These are phyloP conservation scores for Ascomycota sp. DNA, from an alignment of 2,329 filamentous ascomycete genomes.

Conservation along the genomic window DNA sequence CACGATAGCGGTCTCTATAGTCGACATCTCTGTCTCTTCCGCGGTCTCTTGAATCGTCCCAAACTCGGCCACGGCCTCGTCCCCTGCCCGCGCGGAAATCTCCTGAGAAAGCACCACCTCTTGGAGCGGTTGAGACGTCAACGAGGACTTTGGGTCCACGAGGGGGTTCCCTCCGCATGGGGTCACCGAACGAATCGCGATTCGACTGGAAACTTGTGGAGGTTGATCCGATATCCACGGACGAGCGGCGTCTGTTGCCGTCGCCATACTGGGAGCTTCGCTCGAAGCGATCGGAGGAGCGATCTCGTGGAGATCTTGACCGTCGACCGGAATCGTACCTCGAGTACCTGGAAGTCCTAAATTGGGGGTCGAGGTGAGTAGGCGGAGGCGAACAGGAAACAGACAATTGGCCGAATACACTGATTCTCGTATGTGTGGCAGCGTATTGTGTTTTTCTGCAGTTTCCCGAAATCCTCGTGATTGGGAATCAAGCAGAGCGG, in stretches of 20 bases:
- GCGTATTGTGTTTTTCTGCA: background rate
- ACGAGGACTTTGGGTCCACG: slow-evolving; percentile 63
- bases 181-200: slow-evolving; percentile 36
- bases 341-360: slow-evolving; percentile 33
- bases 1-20: slow-evolving; percentile 2
- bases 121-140: slow-evolving; percentile 46
- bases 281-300: slow-evolving; percentile 48
- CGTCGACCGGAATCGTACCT: slow-evolving; percentile 43
- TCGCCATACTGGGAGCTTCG: slow-evolving; percentile 35
- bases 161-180: slow-evolving; percentile 47
- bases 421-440: background rate
- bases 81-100: slow-evolving; percentile 36
- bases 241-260: slow-evolving; percentile 50
- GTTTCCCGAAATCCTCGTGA: slow-evolving; percentile 1
- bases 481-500: background rate
- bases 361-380: slow-evolving; percentile 2
- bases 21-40: slow-evolving; percentile 11
- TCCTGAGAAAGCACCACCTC: slow-evolving; percentile 43
- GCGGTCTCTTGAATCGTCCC: slow-evolving; percentile 42
- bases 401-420: background rate
- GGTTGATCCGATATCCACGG: slow-evolving; percentile 33
- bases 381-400: background rate
- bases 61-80: slow-evolving; percentile 37
- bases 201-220: slow-evolving; percentile 38
- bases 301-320: slow-evolving; percentile 45